These are phyloP conservation scores for Aspergillus kassunensis DNA, from an alignment of 495 filamentous ascomycete species.

Conservation along the genomic window DNA sequence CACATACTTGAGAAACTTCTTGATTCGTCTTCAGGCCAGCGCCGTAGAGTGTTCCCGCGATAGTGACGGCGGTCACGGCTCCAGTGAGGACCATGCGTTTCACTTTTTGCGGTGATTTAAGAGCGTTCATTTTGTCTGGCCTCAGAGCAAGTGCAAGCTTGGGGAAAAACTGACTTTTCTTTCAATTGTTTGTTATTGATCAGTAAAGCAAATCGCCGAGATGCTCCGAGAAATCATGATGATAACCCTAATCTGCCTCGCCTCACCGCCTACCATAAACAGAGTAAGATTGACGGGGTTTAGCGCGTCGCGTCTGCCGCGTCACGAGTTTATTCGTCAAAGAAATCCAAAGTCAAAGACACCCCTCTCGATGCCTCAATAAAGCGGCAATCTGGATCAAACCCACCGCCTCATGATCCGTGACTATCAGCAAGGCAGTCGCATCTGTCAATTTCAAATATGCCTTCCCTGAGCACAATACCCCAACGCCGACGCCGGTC, in stretches of 20 bases:
- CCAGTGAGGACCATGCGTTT: slow-evolving; percentile 42
- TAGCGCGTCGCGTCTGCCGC: slow-evolving; percentile 21
- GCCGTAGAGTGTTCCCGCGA: slow-evolving; percentile 50
- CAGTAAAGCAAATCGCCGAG: no score
- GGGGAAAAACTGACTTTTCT: no score
- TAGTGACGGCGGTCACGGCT: slow-evolving; percentile 47
- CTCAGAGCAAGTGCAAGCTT: neutral
- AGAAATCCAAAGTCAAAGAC: slow-evolving; percentile 7
- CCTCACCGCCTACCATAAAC: slow-evolving; percentile 25
- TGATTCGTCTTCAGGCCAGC: slow-evolving; percentile 49
- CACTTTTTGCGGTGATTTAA: slow-evolving; percentile 28
- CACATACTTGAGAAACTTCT: slow-evolving; percentile 41
- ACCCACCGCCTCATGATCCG: slow-evolving; percentile 5
- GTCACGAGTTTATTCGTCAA: slow-evolving; percentile 1
- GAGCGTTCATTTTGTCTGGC: slow-evolving; percentile 7
- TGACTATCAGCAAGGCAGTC: slow-evolving; percentile 4
- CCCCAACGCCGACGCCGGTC: slow-evolving; percentile 30
- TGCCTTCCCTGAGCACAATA: slow-evolving; percentile 26
- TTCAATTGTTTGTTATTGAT: neutral
- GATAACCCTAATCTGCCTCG: no score
- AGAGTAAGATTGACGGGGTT: slow-evolving; percentile 10
- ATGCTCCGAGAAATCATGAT: no score
- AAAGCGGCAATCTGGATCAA: neutral
- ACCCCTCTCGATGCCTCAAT: neutral
- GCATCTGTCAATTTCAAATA: slow-evolving; percentile 15